Base-by-base conservation (phyloP, 2,329 filamentous ascomycete genomes). In the Cryphonectria parasitica region DNA sequence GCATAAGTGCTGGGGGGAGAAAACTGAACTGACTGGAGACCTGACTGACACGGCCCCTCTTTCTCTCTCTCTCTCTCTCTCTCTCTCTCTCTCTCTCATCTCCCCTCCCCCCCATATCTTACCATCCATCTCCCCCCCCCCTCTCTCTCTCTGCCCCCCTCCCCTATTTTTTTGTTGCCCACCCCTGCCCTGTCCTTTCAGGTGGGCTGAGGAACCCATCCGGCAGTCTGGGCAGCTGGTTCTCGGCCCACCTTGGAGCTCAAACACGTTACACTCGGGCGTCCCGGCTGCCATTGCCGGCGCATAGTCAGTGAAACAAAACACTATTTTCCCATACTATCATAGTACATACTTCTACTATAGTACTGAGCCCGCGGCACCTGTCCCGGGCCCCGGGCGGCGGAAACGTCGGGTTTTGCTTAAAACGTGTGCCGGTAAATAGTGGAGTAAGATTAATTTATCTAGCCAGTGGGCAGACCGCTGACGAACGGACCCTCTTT, bases 281-380 rank as follows among this genome's bases (percentile, higher is more conserved):
- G 62, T 19, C 67, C 56, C 58, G 58, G 58, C 58, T 39, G 58
- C 31, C 58, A 39, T 4, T 61, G 58, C 58, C 58, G 67, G 65
- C 62, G 65, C 67, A 64, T 54, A 69, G 36, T 49, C 60, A 62
- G 39, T 39, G 62, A 69, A 69, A 66, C 62, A 69, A 69, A 69
- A 66, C 49, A 69, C 64, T 49, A 49, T 49, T 43, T 43, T 43
- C 41, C 41, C 15, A 43, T 19, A 43, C 3, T 43, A 43, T 43
- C 39, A 43, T 10, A 1, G 8, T 43, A 13, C 36, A 39, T 39
- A 39, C 8, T 13, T 11, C 2, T 43, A 17, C 15, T 43, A 17
- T 17, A 17, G 15, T 43, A 43, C 45, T 39, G 62, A 69, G 39
- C 62, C 43, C 54, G 62, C 67, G 67, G 67, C 64, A 66, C 25